These are phyloP conservation scores for Acacia acuminata DNA, from an alignment of 306 rosid genomes.

Conservation along the genomic window DNA sequence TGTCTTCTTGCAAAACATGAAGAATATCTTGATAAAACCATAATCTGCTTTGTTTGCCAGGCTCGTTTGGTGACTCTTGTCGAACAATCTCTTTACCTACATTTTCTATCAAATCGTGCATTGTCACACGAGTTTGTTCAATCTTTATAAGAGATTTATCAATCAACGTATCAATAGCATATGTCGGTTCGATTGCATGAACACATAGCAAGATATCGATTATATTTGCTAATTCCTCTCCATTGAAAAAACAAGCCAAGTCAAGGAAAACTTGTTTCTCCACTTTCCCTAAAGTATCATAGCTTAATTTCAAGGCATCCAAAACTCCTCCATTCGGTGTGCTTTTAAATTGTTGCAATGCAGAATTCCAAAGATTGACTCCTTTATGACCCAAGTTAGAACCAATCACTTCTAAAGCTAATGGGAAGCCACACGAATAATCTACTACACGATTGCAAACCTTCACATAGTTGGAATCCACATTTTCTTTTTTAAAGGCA, in stretches of 20 bases:
- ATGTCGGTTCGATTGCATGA: background rate
- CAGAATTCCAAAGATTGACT: background rate
- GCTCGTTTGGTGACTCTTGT: background rate
- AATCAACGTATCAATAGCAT: background rate
- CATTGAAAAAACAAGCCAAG: constrained; percentile 20
- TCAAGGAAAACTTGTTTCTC: too few species aligned
- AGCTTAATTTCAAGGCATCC: too few species aligned
- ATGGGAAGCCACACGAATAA: too few species aligned
- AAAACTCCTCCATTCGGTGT: too few species aligned
- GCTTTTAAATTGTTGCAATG: too few species aligned
- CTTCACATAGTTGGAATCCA: too few species aligned
- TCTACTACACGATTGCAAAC: too few species aligned
- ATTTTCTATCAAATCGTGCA: background rate
- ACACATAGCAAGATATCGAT: background rate
- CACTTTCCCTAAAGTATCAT: too few species aligned
- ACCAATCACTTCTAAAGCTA: too few species aligned
- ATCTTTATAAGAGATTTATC: background rate
- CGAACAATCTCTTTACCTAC: background rate
- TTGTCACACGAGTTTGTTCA: background rate
- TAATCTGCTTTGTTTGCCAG: background rate
- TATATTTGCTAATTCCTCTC: background rate
- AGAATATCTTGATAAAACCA: background rate
- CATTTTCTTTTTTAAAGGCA: too few species aligned
- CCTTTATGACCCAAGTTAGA: too few species aligned
- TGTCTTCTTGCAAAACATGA: background rate